These are phyloP conservation scores for Ophiognomonia clavigignenti-juglandacearum DNA, from an alignment of 2,329 filamentous ascomycete species.

Conservation along the genomic window DNA sequence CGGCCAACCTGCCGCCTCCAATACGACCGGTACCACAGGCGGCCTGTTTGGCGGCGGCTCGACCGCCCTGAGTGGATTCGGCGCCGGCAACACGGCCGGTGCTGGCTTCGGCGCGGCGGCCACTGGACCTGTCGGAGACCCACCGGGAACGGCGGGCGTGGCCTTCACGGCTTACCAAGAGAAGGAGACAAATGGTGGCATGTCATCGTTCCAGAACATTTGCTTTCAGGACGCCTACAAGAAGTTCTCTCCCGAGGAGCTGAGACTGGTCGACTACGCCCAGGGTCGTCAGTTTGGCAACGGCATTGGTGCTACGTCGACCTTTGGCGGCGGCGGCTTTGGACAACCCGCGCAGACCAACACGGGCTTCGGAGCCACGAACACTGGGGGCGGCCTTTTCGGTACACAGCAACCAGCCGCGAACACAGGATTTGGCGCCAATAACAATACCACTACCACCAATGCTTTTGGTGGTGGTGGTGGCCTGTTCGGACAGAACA, in stretches of 20 bases:
- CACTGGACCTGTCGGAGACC: slow-evolving; percentile 46
- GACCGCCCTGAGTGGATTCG: slow-evolving; percentile 30
- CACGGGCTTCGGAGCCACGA: slow-evolving; percentile 29
- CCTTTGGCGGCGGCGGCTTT: slow-evolving; percentile 42
- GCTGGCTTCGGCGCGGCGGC: slow-evolving; percentile 38
- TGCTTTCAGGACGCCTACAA: slow-evolving; percentile 75
- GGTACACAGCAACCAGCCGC: slow-evolving; percentile 32
- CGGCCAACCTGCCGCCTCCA: slow-evolving; percentile 32
- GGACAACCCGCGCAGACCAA: slow-evolving; percentile 35
- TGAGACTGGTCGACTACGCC: slow-evolving; percentile 80
- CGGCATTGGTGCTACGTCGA: slow-evolving; percentile 63
- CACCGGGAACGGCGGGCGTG: slow-evolving; percentile 64
- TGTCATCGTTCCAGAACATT: slow-evolving; percentile 73
- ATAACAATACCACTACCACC: slow-evolving; percentile 28
- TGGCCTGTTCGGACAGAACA: slow-evolving; percentile 34
- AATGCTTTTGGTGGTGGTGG: slow-evolving; percentile 19
- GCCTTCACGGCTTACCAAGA: slow-evolving; percentile 66
- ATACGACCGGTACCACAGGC: slow-evolving; percentile 31
- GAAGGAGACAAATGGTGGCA: slow-evolving; percentile 61
- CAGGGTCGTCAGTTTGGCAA: slow-evolving; percentile 83
- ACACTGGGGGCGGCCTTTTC: slow-evolving; percentile 34
- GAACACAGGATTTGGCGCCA: slow-evolving; percentile 37
- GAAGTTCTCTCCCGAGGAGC: slow-evolving; percentile 85
- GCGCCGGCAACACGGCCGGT: slow-evolving; percentile 29
- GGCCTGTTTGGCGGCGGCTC: slow-evolving; percentile 42